These are phyloP conservation scores for Acanthochlamys bracteata DNA, from an alignment of 106 monocot genomes.

Conservation along the genomic window DNA sequence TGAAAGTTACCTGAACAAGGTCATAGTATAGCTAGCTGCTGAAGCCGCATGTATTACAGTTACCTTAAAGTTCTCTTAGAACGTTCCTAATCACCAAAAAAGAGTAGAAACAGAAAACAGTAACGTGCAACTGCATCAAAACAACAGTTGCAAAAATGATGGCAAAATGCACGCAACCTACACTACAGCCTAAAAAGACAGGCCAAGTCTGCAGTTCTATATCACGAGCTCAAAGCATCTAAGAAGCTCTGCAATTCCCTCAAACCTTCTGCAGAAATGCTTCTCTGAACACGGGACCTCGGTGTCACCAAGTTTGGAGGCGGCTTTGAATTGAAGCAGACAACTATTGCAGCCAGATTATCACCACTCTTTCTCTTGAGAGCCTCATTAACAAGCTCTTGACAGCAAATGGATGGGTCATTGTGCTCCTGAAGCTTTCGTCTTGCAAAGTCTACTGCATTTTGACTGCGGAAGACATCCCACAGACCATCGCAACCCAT, in stretches of 20 bases:
- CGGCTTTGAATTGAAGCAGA: constrained; percentile 58
- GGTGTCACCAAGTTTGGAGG: constrained; percentile 51
- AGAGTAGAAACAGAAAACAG: background rate
- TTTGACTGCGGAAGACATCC: constrained; percentile 88
- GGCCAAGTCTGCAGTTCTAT: background rate
- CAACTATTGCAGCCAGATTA: constrained; percentile 59
- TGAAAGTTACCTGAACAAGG: background rate
- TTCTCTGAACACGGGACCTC: constrained; percentile 49
- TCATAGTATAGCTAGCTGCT: background rate
- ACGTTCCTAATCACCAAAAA: background rate
- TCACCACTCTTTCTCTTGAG: constrained; percentile 68
- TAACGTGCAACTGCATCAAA: too few species aligned
- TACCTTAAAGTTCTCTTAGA: background rate
- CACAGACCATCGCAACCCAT: constrained; percentile 88
- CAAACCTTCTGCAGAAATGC: constrained; percentile 76
- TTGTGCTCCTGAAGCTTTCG: constrained; percentile 80
- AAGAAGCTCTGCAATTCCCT: constrained; percentile 65
- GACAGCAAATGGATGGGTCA: constrained; percentile 55
- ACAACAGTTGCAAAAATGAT: background rate
- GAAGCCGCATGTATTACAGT: background rate
- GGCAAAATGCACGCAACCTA: background rate
- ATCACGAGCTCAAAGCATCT: constrained; percentile 38
- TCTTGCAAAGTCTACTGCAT: constrained; percentile 76
- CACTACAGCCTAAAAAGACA: background rate
- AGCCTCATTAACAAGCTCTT: constrained; percentile 69